A percentile compares a stretch with the other conserved stretches of the same genome.
These are phyloP conservation scores for Phytophthora pseudosyringae DNA, from an alignment of 352 stramenopile genomes.

Conservation along the genomic window DNA sequence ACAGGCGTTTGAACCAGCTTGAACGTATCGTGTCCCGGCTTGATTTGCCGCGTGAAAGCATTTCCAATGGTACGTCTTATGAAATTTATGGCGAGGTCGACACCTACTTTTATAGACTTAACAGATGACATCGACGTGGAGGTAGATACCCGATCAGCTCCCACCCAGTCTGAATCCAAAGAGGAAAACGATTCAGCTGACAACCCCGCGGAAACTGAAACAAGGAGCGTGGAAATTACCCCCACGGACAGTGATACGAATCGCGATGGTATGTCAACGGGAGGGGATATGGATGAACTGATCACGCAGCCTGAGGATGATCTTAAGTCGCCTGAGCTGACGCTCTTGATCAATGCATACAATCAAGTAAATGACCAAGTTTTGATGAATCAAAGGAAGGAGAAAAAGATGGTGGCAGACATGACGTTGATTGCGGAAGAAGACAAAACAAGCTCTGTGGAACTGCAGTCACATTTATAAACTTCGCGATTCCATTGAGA, in stretches of 20 bases:
- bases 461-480: constrained; percentile 35
- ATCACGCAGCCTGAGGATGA: background rate
- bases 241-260: constrained; percentile 25
- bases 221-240: constrained; percentile 25
- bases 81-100: background rate
- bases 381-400: constrained; percentile 38
- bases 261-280: background rate
- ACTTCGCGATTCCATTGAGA: constrained; percentile 35
- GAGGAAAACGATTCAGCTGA: background rate
- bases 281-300: background rate
- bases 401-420: constrained; percentile 24
- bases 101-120: constrained; percentile 23
- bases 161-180: constrained; percentile 1
- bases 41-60: constrained; percentile 3
- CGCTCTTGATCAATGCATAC: constrained; percentile 25
- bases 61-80: background rate
- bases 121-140: constrained; percentile 25
- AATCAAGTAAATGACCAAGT: constrained; percentile 37
- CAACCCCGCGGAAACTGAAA: background rate
- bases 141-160: background rate
- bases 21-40: constrained; percentile 26
- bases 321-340: constrained; percentile 7
- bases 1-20: constrained; percentile 19
- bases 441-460: constrained; percentile 15
- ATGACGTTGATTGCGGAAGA: constrained; percentile 26